These are phyloP conservation scores for Trichoderma citrinoviride DNA, from an alignment of 2,329 filamentous ascomycete genomes.

Conservation along the genomic window DNA sequence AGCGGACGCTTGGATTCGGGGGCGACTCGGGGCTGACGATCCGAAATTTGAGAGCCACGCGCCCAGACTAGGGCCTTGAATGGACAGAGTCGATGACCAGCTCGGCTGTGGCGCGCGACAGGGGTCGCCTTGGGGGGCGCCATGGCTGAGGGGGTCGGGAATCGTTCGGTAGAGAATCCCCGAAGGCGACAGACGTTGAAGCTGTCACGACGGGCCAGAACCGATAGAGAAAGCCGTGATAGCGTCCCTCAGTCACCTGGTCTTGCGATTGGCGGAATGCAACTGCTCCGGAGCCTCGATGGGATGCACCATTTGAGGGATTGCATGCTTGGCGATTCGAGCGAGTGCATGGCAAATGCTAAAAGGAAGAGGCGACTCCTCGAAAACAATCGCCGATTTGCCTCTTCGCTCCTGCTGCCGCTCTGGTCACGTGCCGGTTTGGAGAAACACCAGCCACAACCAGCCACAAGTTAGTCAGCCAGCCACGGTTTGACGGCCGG, in stretches of 20 bases:
- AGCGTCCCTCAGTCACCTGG: neutral
- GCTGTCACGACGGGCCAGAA: neutral
- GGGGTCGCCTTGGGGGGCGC: neutral
- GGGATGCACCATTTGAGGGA: constrained; percentile 2
- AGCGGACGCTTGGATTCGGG: neutral
- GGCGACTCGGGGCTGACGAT: neutral
- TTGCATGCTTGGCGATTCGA: neutral
- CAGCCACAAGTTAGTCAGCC: constrained; percentile 5
- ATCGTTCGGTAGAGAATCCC: neutral
- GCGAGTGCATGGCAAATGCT: neutral
- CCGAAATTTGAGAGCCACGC: constrained; percentile 4
- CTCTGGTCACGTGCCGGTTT: neutral
- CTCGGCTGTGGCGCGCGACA: constrained; percentile 10
- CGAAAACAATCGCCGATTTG: neutral
- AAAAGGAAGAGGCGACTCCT: constrained; percentile 8
- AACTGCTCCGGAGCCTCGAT: neutral
- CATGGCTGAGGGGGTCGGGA: neutral
- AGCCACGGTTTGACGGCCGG: neutral
- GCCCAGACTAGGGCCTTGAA: neutral
- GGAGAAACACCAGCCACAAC: neutral
- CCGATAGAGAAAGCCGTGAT: neutral
- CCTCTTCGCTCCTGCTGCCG: neutral
- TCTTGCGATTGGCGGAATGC: constrained; percentile 5
- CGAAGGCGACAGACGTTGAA: neutral
- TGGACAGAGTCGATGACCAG: neutral